These are phyloP conservation scores for Cryptococcus floricola DNA, from an alignment of 1,284 basidiomycete species.

Conservation along the genomic window DNA sequence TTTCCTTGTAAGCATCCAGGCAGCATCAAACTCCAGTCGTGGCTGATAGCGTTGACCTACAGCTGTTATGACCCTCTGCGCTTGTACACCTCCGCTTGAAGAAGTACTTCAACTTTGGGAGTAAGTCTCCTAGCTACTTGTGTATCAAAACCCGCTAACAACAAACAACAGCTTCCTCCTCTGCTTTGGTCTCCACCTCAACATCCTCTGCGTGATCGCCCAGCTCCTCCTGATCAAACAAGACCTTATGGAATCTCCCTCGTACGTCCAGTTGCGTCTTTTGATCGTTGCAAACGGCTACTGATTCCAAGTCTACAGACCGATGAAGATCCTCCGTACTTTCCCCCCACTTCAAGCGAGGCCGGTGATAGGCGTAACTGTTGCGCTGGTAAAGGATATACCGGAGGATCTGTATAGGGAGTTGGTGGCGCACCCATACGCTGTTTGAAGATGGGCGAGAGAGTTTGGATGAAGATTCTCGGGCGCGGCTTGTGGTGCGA, in stretches of 20 bases:
- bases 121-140: constrained; percentile 24
- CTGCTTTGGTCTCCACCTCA: constrained; percentile 92
- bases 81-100: constrained; percentile 91
- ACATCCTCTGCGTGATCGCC: constrained; percentile 92
- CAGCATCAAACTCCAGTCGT: not conserved
- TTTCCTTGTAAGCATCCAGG: constrained; percentile 72
- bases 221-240: constrained; percentile 85
- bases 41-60: not conserved
- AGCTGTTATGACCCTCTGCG: constrained; percentile 92
- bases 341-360: constrained; percentile 86
- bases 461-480: not conserved
- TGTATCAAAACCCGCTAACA: not conserved
- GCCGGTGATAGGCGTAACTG: constrained; percentile 84
- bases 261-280: constrained; percentile 55
- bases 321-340: constrained; percentile 90
- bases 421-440: constrained; percentile 78
- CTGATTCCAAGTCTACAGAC: constrained; percentile 53
- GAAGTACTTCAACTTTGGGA: constrained; percentile 95
- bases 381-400: constrained; percentile 86
- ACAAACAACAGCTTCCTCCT: constrained; percentile 66
- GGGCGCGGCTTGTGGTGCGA: too few species aligned
- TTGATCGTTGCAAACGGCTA: not conserved
- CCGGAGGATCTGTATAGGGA: constrained; percentile 85
- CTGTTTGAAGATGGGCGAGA: not conserved
- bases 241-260: constrained; percentile 76